Evolutionary conservation across 2,329 filamentous ascomycete species (phyloP).

Genomic region (Talaromyces albobiverticillius): DNA sequence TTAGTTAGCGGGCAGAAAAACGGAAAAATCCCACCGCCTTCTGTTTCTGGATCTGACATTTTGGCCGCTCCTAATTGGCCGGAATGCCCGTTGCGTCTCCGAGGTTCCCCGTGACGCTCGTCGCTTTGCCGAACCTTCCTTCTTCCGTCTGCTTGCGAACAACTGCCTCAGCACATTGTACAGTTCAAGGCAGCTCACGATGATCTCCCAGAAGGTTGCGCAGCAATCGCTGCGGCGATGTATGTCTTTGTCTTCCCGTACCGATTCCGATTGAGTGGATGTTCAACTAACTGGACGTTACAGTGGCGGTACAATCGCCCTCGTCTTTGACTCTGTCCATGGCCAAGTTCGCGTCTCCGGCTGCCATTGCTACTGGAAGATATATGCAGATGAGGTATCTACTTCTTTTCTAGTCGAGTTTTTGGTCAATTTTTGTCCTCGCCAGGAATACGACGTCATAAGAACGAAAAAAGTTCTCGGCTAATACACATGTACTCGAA

Average conservation of each 20-base stretch:
- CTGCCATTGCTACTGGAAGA: slow-evolving; percentile 42
- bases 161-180: slow-evolving; percentile 18
- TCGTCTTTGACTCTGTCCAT: slow-evolving; percentile 41
- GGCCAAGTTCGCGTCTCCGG: slow-evolving; percentile 42
- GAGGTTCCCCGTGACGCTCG: slow-evolving; percentile 40
- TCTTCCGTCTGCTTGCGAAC: background rate
- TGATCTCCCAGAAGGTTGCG: slow-evolving; percentile 48
- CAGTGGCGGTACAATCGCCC: slow-evolving; percentile 47
- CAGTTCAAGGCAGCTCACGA: slow-evolving; percentile 27
- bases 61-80: slow-evolving; percentile 33
- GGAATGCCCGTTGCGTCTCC: slow-evolving; percentile 18
- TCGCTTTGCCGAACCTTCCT: slow-evolving; percentile 17
- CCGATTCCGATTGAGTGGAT: background rate
- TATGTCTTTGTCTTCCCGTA: slow-evolving; percentile 31
- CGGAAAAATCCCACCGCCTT: slow-evolving; percentile 35
- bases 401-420: background rate
- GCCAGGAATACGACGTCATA: slow-evolving; percentile 10
- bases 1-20: slow-evolving; percentile 23
- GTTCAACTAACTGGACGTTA: slow-evolving; percentile 19
- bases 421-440: background rate
- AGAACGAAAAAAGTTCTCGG: slow-evolving; percentile 15
- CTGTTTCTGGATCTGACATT: slow-evolving; percentile 25
- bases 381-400: slow-evolving; percentile 45
- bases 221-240: slow-evolving; percentile 49
- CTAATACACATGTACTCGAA: slow-evolving; percentile 20